Base-by-base conservation (phyloP, 352 stramenopile genomes). In the Blastocystis sp. region DNA sequence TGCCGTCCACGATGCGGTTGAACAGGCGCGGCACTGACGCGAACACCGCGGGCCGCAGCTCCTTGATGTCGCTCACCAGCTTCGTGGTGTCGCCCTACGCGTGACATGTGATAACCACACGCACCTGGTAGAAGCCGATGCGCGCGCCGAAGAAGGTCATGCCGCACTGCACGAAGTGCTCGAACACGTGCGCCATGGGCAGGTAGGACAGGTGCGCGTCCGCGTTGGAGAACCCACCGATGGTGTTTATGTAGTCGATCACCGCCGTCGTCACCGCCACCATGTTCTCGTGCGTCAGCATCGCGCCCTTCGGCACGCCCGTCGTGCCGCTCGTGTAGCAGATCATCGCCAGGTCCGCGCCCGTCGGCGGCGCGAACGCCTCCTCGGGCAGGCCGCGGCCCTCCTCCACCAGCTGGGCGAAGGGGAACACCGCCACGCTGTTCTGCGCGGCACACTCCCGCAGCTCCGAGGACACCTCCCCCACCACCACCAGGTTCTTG, bases 241-340 rank as follows among this genome's bases (percentile, higher is more conserved):
- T 61, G 1, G 66, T 76, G 38, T 67, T 38, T 1, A 70, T 80
- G 23, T 89, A 69, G 14, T 88, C 59, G 2, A 92, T 40, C 19
- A 89, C 53, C 2, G 89, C 91, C 34, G 89, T 90, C 2, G 91
- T 79, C n/a, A 90, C 88, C 2, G 91, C 91, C 81, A 94, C 88
- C 23, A 96, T 89, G 88, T 94, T 94, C 78, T 91, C 67, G 90
- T 99, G 96, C 43, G 92, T 93, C n/a, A 99, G 90, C 45, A 98
- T 92, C 21, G 95, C 96, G 11, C 95, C 96, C 91, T 98, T 98
- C 45, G 96, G 95, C 91, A 97, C 92, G 19, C 96, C 95, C 45
- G 95, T 98, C 34, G 95, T 98, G 38, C 95, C 96, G 2, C 92
- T 97, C 9, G 95, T 98, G 91, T 97, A 97, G 91, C 93, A 97